phyloP scores from a whole-genome alignment of 805 yeast genomes.

The Pichia manshurica region DNA sequence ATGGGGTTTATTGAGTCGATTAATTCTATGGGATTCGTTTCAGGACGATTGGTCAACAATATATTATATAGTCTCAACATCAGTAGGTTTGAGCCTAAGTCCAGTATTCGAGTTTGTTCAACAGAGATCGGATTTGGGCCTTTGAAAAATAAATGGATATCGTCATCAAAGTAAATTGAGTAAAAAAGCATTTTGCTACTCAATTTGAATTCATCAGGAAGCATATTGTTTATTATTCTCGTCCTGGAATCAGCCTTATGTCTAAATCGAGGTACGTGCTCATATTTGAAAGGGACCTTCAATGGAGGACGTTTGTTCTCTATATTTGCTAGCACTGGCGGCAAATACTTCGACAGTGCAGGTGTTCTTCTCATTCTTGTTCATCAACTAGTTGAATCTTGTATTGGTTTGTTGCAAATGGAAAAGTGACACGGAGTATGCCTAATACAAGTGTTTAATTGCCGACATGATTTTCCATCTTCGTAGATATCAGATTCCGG shows the following conservation, averaged over 20 bases:
- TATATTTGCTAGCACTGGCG: neutral
- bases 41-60: conserved; percentile 1
- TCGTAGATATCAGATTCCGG: too few relatives aligned
- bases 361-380: neutral
- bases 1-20: conserved; percentile 2
- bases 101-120: conserved; percentile 11
- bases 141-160: neutral
- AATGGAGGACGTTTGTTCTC: neutral
- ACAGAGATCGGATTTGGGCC: neutral
- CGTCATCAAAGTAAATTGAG: conserved; percentile 19
- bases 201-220: conserved; percentile 22
- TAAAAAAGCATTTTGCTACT: conserved; percentile 19
- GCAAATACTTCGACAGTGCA: neutral
- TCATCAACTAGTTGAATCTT: neutral
- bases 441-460: too few relatives aligned
- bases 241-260: conserved; percentile 22
- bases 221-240: conserved; percentile 17
- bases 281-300: conserved; percentile 13
- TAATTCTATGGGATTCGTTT: neutral
- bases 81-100: conserved; percentile 12
- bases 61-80: conserved; percentile 5
- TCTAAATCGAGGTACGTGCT: conserved; percentile 16
- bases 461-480: too few relatives aligned
- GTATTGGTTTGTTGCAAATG: too few relatives aligned
- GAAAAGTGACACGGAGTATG: neutral